phyloP scores from a whole-genome alignment of 176 grass and related monocot species.

The Elaeis guineensis region DNA sequence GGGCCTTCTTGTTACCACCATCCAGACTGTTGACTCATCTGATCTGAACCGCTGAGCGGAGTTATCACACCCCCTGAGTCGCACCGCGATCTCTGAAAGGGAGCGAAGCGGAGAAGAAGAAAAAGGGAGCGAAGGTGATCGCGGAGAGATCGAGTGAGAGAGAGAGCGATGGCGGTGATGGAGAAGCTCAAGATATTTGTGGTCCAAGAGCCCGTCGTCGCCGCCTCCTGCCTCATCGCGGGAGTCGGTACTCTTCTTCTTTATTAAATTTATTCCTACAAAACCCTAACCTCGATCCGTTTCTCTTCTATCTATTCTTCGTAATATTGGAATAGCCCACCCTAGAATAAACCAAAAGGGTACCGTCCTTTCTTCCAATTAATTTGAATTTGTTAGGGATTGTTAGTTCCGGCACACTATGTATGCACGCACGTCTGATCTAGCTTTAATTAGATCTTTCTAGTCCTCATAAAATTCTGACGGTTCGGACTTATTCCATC shows the following conservation, averaged over 20 bases:
- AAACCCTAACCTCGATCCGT: conserved; percentile 9
- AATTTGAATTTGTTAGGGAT: too few species aligned
- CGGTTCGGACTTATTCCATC: too few species aligned
- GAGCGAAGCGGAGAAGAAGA: neutral
- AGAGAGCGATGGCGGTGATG: conserved; percentile 49
- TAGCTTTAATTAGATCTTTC: too few species aligned
- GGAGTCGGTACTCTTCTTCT: conserved; percentile 44
- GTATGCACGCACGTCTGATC: too few species aligned
- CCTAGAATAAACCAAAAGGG: neutral
- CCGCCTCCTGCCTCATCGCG: conserved; percentile 87
- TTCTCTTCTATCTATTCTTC: neutral
- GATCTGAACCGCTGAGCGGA: too few species aligned
- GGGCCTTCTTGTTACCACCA: too few species aligned
- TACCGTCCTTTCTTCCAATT: too few species aligned
- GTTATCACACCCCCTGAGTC: too few species aligned
- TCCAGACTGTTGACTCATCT: too few species aligned
- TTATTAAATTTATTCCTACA: neutral
- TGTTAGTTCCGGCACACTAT: too few species aligned
- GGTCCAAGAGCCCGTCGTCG: conserved; percentile 68
- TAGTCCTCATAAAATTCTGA: too few species aligned
- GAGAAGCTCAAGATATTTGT: conserved; percentile 80
- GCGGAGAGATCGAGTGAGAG: neutral
- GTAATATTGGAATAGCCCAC: neutral
- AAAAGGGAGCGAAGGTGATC: neutral
- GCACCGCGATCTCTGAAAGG: too few species aligned